Percentiles rank a stretch among this genome's conserved stretches.
Evolutionary conservation across 2,329 filamentous ascomycete species (phyloP).

Genomic region (Colletotrichum liriopes): DNA sequence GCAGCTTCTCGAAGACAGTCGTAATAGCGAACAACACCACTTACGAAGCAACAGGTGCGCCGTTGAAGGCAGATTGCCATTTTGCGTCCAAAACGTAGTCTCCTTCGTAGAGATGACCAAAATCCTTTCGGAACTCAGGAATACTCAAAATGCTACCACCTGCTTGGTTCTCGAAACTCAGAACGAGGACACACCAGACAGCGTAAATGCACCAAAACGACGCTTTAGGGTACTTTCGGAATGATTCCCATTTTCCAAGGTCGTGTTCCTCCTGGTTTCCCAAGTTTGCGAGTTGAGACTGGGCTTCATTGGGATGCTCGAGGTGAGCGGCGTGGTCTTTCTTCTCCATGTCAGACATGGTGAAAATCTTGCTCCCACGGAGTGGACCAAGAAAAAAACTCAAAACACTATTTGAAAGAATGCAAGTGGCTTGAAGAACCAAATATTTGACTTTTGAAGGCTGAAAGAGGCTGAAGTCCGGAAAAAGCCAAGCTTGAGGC

Average conservation of each 20-base stretch:
- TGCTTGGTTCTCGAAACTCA: conserved; percentile 60
- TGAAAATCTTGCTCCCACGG: background rate
- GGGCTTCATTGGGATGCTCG: conserved; percentile 17
- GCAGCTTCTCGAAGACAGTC: accelerated
- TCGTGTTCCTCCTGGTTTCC: conserved; percentile 50
- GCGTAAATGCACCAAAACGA: conserved; percentile 56
- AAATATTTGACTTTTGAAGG: background rate
- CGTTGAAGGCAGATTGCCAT: conserved; percentile 62
- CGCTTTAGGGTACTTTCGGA: conserved; percentile 48
- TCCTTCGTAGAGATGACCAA: conserved; percentile 54
- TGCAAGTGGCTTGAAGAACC: background rate
- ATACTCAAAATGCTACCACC: conserved; percentile 59
- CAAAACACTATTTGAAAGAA: background rate
- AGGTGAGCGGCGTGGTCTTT: conserved; percentile 24
- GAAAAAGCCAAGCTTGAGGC: conserved; percentile 14
- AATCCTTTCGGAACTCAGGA: conserved; percentile 62
- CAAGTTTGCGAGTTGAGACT: conserved; percentile 41
- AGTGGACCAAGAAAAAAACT: background rate
- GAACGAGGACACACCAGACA: conserved; percentile 57
- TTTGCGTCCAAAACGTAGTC: conserved; percentile 58
- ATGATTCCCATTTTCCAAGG: conserved; percentile 44
- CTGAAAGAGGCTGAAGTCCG: conserved; percentile 6
- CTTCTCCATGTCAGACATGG: conserved; percentile 22
- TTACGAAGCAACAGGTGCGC: conserved; percentile 57
- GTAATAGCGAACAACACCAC: background rate